Evolutionary conservation across 495 filamentous ascomycete genomes (phyloP), one percentile per base, ranked within the genome.

Genomic region (Lepidopterella palustris): DNA sequence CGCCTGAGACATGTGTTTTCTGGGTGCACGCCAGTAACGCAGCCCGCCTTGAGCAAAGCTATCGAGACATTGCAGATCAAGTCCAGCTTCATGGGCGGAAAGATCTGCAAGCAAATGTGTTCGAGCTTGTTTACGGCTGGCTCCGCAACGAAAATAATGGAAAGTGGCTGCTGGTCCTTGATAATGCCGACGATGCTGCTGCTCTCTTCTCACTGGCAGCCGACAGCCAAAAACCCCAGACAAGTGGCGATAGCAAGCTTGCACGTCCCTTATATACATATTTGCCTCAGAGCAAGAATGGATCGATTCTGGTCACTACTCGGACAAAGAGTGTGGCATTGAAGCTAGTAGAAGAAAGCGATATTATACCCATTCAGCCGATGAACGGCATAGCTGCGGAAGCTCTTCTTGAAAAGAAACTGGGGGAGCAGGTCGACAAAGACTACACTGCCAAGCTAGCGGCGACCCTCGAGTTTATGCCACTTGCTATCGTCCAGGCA

Each of bases 181-280:
- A 83, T 62, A 81, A 79, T 57, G 79, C 76, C 18, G 78, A 82
- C 65, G 73, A 81, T 60, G 51, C 62, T 5, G 69, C 73, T 25
- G 20, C 73, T 13, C 73, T 77, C 64, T 68, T 31, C 26, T 26
- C 29, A 27, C 25, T 20, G 29, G 10, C 32, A 26, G 45, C 31
- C 45, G 27, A 24, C 5, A 25, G 26, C 31, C 28, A 21, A 15
- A 27, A 29, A 15, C 10, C 26, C n/a, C 2, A 23, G 45, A 62
- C 11, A 5, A 42, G 40, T 40, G 15, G 57, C 29, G 42, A 26
- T 35, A 20, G 55, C 32, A 39, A 28, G 42, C 31, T 27, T 45
- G 21, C 4, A 31, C 58, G 21, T 9, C 25, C 11, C 32, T 26
- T 55, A 28, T 54, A 31, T 42, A 18, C 45, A 11, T 59, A 59